Evolutionary conservation across 495 filamentous ascomycete genomes (phyloP), one percentile per base, ranked within the genome.

Genomic region (Penicillium taxi): DNA sequence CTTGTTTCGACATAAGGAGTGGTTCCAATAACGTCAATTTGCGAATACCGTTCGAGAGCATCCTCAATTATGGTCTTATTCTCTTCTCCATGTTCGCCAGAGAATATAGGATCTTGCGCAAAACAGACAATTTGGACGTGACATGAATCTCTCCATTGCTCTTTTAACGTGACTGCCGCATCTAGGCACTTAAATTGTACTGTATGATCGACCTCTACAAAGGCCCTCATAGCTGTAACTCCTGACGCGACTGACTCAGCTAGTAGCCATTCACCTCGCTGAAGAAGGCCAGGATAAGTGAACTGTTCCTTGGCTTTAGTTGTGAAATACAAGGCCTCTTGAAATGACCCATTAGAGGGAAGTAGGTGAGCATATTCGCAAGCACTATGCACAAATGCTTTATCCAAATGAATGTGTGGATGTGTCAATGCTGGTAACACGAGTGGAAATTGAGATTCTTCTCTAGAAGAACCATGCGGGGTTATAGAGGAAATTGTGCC

Each of bases 321-420:
- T 4, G 80, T 86, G 26, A 76, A 58, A 16, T 61, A 52, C 34
- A 87, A 62, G 2, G 84, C 84, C 57, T 86, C 82, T 2, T 54
- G 50, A 55, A 87, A 86, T 15, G 71, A 66, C 23, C 84, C 82
- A 2, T 61, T 64, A 14, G 53, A 35, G 14, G 80, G 75, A n/a
- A 70, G 53, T 11, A 83, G 64, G 36, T 81, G 69, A 3, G 66
- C 64, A 55, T 77, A 82, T 47, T 71, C 66, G 2, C 68, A 61
- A 34, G 74, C 58, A 33, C 55, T 66, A 35, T 86, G 70, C 12
- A 87, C 62, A 50, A 78, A 87, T 26, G 76, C 73, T 56, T 89
- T 86, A 53, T 86, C 84, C 26, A 86, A 66, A 49, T 87, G 83
- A 32, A 86, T 75, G 46, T 87, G 82, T 8, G 82, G 78, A 50